Evolutionary conservation across 768 basidiomycete genomes (phyloP), one percentile per base, ranked within the genome.

Genomic region (Boletus eberwhitei): DNA sequence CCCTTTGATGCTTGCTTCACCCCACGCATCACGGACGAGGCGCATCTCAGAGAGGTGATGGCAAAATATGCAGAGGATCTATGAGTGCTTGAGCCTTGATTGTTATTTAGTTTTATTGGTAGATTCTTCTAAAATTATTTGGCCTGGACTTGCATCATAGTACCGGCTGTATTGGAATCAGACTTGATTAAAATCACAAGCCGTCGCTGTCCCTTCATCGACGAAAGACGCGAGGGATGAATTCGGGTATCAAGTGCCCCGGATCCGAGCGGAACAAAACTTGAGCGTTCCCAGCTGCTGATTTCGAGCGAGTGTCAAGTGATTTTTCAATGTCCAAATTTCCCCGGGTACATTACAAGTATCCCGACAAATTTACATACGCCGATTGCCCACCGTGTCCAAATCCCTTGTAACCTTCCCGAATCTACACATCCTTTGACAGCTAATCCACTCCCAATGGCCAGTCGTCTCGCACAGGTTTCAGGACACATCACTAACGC

Each of bases 401-500:
- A 39, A 22, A 12, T 14, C 19, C 32, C 34, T n/a, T 24, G 22
- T 4, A 41, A 42, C 26, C 13, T 19, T 21, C 13, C 7, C 17
- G 17, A 8, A 7, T 17, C 17, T 19, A 11, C 26, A 39, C 46
- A 24, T n/a, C 32, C 24, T 38, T 38, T 9, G 19, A 53, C 9
- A 35, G 29, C 32, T 19, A 22, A 43, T 36, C 21, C 19, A 46
- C 34, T 32, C 1, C 14, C 58, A 21, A 85, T 84, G 81, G 71
- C 84, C 35, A 70, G 69, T 63, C 81, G 85, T 65, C 80, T 90
- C 40, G 69, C 81, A 43, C 88, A 90, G 72, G 79, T 91, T 44
- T 79, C 88, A 29, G 82, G 81, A 50, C 89, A 91, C 64, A 71
- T 91, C 26, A 78, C 79, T 36, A 85, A 81, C 63, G 55, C 71